Evolutionary conservation across 2,329 filamentous ascomycete genomes (phyloP).

Genomic region (Diaporthe sp.): DNA sequence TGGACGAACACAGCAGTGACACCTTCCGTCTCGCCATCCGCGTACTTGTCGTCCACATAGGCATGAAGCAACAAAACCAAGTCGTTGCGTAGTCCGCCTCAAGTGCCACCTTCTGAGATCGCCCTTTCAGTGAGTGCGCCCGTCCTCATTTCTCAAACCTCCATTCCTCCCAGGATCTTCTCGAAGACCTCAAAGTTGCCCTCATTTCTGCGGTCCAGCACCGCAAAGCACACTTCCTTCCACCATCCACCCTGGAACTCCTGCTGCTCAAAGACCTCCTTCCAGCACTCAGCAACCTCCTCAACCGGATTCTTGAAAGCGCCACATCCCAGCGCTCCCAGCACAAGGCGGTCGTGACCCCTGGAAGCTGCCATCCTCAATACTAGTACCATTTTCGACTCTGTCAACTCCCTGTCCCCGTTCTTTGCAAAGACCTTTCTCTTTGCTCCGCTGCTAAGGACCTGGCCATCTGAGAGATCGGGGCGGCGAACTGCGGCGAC

Average conservation of each 20-base stretch:
- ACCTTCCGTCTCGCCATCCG: no score
- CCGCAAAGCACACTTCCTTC: slow-evolving; percentile 74
- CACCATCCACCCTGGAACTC: slow-evolving; percentile 77
- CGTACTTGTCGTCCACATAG: background rate
- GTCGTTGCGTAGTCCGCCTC: background rate
- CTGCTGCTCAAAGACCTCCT: slow-evolving; percentile 68
- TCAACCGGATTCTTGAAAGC: slow-evolving; percentile 72
- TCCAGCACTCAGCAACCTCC: slow-evolving; percentile 73
- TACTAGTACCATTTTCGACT: slow-evolving; percentile 73
- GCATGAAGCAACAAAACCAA: background rate
- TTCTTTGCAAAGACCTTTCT: slow-evolving; percentile 55
- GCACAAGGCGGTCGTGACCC: slow-evolving; percentile 70
- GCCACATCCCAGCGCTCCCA: slow-evolving; percentile 79
- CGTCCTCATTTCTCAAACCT: slow-evolving; percentile 43
- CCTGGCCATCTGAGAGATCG: slow-evolving; percentile 41
- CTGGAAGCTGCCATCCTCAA: slow-evolving; percentile 69
- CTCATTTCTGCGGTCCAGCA: slow-evolving; percentile 60
- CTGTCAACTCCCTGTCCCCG: slow-evolving; percentile 64
- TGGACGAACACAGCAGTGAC: background rate
- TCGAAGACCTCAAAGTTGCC: slow-evolving; percentile 66
- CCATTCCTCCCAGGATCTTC: slow-evolving; percentile 52
- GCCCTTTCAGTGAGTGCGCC: background rate
- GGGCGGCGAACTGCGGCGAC: slow-evolving; percentile 67
- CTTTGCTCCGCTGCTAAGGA: slow-evolving; percentile 44
- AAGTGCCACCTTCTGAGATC: background rate